Base-by-base conservation (phyloP, 164 flowering plant species). In the Vitis amurensis region DNA sequence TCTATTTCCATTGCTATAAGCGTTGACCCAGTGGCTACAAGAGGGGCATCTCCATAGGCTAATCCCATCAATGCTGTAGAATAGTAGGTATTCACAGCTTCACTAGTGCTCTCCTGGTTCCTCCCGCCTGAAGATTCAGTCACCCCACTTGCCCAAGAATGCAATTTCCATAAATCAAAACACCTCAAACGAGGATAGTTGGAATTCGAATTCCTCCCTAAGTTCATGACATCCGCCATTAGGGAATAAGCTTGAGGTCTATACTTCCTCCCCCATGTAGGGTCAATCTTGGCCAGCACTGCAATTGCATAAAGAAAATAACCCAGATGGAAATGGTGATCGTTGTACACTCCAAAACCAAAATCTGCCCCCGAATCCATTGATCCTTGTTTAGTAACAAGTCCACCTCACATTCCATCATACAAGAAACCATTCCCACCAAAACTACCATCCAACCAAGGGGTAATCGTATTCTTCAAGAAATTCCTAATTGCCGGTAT, bases 91-190 rank as follows among this genome's bases (percentile, higher is more conserved):
- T 88, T 90, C 71, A 93, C 86, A 0, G 99, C 94, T 73, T 94
- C 98, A 44, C 96, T 87, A 1, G 94, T 90, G 81, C 94, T 94
- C 82, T 92, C 93, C 64, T 91, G 98, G 55, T 90, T 90, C 69
- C 97, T 68, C 30, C 96, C 98, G 68, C 90, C 93, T 0, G 87
- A 88, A 71, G 87, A 93, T 67, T 89, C 97, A 1, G 90, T 86
- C 68, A 93, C 66, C 53, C 98, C 99, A 27, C 88, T 87, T 17
- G 96, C 97, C 99, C 99, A 95, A 15, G 97, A 95, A 69, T 95
- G 97, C 80, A 95, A 57, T 61, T 88, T 91, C 83, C 90, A 95
- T 68, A 87, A 63, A 71, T 95, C 99, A 58, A 95, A 95, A 68
- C 90, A 88, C 72, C 98, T 84, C 79, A 93, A 68, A 2, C 91